Percentiles rank a stretch among this genome's conserved stretches.
Evolutionary conservation across 805 yeast genomes (phyloP).

Genomic region (Myxozyma udenii): DNA sequence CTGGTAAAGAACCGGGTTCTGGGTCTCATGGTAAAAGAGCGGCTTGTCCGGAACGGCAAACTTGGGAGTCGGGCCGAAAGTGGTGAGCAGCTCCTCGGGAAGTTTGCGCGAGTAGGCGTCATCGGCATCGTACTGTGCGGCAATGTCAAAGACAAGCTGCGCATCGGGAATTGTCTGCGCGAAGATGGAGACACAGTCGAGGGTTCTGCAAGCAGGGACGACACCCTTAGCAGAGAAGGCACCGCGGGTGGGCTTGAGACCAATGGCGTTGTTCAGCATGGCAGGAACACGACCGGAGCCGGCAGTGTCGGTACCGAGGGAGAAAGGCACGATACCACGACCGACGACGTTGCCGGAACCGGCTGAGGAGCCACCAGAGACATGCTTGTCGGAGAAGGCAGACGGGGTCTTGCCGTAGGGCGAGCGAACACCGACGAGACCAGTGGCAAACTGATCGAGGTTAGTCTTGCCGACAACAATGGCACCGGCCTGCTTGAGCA

Average conservation of each 20-base stretch:
- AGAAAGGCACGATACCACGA: constrained; percentile 81
- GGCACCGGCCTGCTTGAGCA: constrained; percentile 87
- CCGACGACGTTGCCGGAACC: constrained; percentile 94
- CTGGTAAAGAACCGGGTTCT: constrained; percentile 67
- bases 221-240: constrained; percentile 83
- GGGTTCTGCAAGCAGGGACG: constrained; percentile 95
- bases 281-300: constrained; percentile 99
- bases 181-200: constrained; percentile 89
- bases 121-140: constrained; percentile 67
- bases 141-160: constrained; percentile 64
- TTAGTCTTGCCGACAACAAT: constrained; percentile 91
- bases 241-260: constrained; percentile 91
- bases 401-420: constrained; percentile 90
- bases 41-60: constrained; percentile 74
- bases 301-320: constrained; percentile 96
- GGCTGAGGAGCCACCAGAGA: constrained; percentile 92
- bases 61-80: constrained; percentile 57
- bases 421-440: constrained; percentile 90
- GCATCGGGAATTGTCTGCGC: constrained; percentile 78
- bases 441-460: constrained; percentile 96
- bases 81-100: constrained; percentile 62
- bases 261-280: constrained; percentile 83
- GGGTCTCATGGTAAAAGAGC: constrained; percentile 76
- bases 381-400: constrained; percentile 72
- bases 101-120: constrained; percentile 79